phyloP scores from a whole-genome alignment of 441 rosid species.

The Geranium incanum region DNA sequence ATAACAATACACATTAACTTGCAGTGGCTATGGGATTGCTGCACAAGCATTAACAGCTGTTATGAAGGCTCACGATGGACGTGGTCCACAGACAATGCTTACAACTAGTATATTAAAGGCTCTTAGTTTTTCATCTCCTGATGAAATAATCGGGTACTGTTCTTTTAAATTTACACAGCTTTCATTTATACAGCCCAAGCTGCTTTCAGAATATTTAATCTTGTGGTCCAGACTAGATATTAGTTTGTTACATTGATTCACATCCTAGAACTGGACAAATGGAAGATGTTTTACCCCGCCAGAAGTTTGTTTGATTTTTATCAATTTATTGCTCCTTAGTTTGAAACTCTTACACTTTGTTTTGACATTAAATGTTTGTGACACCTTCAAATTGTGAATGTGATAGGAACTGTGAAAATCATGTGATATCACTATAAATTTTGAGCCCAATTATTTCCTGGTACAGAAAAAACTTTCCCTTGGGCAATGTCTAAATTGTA shows the following conservation, averaged over 20 bases:
- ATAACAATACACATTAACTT: slow-evolving; percentile 16
- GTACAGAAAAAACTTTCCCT: not conserved
- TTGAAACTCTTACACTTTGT: not conserved
- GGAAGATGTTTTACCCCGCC: not conserved
- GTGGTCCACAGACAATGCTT: slow-evolving; percentile 75
- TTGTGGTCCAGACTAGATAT: slow-evolving; percentile 6
- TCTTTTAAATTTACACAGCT: not conserved
- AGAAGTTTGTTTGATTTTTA: not conserved
- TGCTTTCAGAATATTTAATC: not conserved
- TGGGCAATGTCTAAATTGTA: not conserved
- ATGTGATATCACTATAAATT: not conserved
- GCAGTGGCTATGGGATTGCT: slow-evolving; percentile 98
- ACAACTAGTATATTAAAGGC: slow-evolving; percentile 48
- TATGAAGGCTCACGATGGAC: slow-evolving; percentile 85
- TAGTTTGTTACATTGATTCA: not conserved
- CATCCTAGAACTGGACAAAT: not conserved
- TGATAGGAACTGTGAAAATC: not conserved
- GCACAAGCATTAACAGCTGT: slow-evolving; percentile 88
- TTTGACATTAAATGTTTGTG: not conserved
- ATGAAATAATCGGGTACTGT: slow-evolving; percentile 77
- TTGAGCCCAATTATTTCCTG: not conserved
- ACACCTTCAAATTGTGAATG: not conserved
- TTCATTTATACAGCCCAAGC: not conserved
- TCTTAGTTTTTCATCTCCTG: slow-evolving; percentile 73
- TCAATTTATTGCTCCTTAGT: not conserved